Evolutionary conservation across 2,329 filamentous ascomycete species (phyloP), one percentile per base, ranked within the genome.

Genomic region (Trichoderma lentiforme): DNA sequence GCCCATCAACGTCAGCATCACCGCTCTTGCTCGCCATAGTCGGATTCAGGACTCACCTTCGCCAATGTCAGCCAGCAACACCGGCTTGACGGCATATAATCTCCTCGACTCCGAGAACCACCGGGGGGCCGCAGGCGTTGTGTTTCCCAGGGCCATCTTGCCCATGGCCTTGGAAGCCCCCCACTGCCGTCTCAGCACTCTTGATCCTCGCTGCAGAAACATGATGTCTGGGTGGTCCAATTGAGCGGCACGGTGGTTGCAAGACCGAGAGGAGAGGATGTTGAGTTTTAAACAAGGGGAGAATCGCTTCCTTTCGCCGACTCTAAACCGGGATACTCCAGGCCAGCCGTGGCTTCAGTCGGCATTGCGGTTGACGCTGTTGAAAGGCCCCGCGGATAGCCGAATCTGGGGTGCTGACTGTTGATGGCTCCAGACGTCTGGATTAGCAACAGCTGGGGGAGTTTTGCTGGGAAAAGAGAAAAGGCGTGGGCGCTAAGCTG

Each of bases 1-100:
- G 4, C 56, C n/a, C 9, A 5, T 24, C 57, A 34, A 60, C 5
- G 68, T 73, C 53, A 75, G 74, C 30, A 56, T 28, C 34, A 14
- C 47, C 15, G 4, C 28, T 12, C 5, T 12, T 12, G 21, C 36
- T 9, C 57, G 43, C 28, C 24, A 15, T 53, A 2, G 2, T 14
- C n/a, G 15, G 8, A 8, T 11, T 6, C 32, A 5, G 32, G 12
- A 79, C 83, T 74, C 76, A 92, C 92, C 92, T 86, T 97, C 93
- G 65, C 93, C 93, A 81, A 97, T 96, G 79, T 97, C 93, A 74
- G 93, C 93, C 73, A 97, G 83, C 53, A 95, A 78, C 73, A 96
- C 94, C 1, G 93, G 93, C 83, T 95, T 95, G 61, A 96, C 86
- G 2, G 86, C 88, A 65, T 83, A 84, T 60, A 88, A 76, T 18